Base-by-base conservation (phyloP, 257 asterid genomes). In the Apocynum venetum region DNA sequence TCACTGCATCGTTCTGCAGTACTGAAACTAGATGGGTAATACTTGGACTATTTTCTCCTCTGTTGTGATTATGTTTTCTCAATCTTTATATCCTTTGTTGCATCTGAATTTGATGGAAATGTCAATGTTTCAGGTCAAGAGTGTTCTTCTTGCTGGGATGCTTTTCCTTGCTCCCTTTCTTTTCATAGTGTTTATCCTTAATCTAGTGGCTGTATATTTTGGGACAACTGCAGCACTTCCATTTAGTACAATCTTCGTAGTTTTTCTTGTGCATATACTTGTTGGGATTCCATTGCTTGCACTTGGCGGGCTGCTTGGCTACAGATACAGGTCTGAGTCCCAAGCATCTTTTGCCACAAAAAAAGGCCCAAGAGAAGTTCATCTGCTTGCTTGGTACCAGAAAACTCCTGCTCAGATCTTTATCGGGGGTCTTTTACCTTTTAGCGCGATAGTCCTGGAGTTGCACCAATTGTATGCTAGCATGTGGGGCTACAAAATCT, bases 401-500 rank as follows among this genome's bases (percentile, higher is more conserved):
- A 93, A 84, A 85, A 81, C 86, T 69, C 93, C 91, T 3, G 86
- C 89, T 63, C 94, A 95, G 81, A 89, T 95, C 92, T 86, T 95
- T 80, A 82, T 93, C 46, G 96, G 86, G 43, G 99, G 98, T 41
- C 91, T 95, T 83, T 83, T 91, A 71, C 96, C 97, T 68, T 92
- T 88, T 83, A 87, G 97, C 78, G 98, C 91, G n/a, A 76, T 90
- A 72, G 85, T 80, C 80, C 84, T 88, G 14, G 98, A 95, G 87
- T 84, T 95, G 44, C 96, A 89, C 83, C 88, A 89, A 77, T 78
- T 91, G 83, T 86, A 87, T 56, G 85, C 96, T 52, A 91, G 93
- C 79, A 76, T 93, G 19, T 95, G 98, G 99, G 97, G 98, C 78
- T 86, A 85, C 70, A 95, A 93, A 85, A 78, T 91, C 77, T 91